phyloP scores from a whole-genome alignment of 768 basidiomycete species.

The Macrolepiota albuminosa region DNA sequence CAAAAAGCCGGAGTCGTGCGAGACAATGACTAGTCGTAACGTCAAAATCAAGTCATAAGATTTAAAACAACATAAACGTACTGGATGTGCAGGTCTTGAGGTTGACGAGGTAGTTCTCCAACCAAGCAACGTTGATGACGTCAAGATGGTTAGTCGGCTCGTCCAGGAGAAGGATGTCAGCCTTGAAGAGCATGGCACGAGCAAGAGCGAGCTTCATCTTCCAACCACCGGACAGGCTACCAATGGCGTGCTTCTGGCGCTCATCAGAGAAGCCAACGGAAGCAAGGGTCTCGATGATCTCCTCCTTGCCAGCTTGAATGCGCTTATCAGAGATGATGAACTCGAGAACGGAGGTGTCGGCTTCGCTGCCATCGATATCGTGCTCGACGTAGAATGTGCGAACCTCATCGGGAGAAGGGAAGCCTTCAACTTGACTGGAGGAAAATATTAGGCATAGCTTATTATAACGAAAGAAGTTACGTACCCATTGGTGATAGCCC shows the following conservation, averaged over 20 bases:
- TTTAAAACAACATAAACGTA: constrained; percentile 31
- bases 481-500: constrained; percentile 83
- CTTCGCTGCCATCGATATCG: constrained; percentile 96
- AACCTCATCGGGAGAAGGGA: constrained; percentile 95
- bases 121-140: constrained; percentile 96
- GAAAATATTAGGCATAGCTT: constrained; percentile 22
- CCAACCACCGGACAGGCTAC: constrained; percentile 96
- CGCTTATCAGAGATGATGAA: constrained; percentile 88
- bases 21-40: constrained; percentile 73
- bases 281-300: constrained; percentile 75
- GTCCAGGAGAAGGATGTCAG: constrained; percentile 93
- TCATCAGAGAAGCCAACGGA: constrained; percentile 91
- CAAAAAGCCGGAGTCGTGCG: constrained; percentile 95
- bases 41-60: constrained; percentile 2
- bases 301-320: constrained; percentile 62
- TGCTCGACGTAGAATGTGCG: constrained; percentile 99
- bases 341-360: constrained; percentile 81
- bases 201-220: constrained; percentile 99
- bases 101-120: constrained; percentile 87
- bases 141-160: constrained; percentile 98
- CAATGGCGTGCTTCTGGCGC: constrained; percentile 82
- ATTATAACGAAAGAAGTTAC: constrained; percentile 12
- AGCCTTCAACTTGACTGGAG: constrained; percentile 85
- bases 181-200: constrained; percentile 96
- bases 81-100: constrained; percentile 91